Conservation (phyloP, 1,284 basidiomycete species). For the Moesziomyces parantarcticus region DNA sequence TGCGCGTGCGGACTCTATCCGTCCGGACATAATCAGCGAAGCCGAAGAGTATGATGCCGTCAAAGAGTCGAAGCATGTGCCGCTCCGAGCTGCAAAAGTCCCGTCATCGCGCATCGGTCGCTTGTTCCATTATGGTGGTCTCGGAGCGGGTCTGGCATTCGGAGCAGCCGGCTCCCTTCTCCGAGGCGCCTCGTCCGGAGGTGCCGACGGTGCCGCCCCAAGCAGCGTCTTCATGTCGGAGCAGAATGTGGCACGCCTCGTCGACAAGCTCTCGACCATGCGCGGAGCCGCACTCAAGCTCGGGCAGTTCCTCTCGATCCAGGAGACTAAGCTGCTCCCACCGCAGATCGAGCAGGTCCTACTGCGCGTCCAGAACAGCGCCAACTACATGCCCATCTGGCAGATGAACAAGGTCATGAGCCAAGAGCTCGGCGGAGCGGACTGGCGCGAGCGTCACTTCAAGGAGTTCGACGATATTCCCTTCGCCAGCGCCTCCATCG, state of each 20-base stretch:
- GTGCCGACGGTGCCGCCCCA: conserved; percentile 1
- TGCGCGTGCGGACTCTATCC: no score
- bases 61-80: conserved; percentile 47
- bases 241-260: conserved; percentile 83
- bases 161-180: conserved; percentile 60
- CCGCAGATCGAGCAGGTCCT: conserved; percentile 89
- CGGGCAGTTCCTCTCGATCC: conserved; percentile 97
- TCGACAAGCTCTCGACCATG: conserved; percentile 92
- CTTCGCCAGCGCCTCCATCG: conserved; percentile 95
- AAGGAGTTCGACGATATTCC: conserved; percentile 83
- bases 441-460: conserved; percentile 79
- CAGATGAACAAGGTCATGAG: conserved; percentile 90
- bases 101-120: conserved; percentile 66
- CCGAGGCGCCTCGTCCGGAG: conserved; percentile 22
- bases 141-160: conserved; percentile 65
- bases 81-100: conserved; percentile 61
- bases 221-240: conserved; percentile 66
- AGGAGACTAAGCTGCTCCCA: conserved; percentile 77
- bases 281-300: conserved; percentile 95
- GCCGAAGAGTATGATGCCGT: conserved; percentile 63
- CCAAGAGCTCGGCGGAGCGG: conserved; percentile 76
- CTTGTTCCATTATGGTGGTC: conserved; percentile 64
- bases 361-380: conserved; percentile 89
- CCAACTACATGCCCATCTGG: conserved; percentile 98
- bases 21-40: no score